Conservation (phyloP, 306 rosid genomes). For the Fragaria nilgerrensis region DNA sequence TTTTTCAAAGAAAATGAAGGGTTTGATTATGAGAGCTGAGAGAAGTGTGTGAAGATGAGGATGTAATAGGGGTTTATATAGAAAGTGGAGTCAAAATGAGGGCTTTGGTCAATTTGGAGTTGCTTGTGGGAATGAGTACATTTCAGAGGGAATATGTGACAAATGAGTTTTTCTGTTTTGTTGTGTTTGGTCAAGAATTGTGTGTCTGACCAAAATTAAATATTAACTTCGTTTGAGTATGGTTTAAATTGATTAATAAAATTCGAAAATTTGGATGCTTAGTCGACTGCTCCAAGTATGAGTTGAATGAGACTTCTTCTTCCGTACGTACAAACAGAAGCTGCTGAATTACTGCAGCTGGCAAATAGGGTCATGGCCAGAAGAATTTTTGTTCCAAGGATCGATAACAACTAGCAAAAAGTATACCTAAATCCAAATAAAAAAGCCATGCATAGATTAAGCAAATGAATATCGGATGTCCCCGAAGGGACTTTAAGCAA, state of each 20-base stretch:
- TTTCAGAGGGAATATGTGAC: neutral
- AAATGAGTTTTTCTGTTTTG: neutral
- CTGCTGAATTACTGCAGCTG: neutral
- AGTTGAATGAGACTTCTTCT: neutral
- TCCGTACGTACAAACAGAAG: neutral
- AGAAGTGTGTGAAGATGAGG: neutral
- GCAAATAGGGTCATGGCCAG: neutral
- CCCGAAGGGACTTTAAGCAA: neutral
- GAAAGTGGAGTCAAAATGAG: neutral
- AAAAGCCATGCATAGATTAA: neutral
- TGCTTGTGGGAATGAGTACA: constrained; percentile 1
- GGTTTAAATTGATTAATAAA: neutral
- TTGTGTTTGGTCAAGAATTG: neutral
- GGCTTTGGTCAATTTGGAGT: neutral
- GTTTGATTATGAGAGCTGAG: neutral
- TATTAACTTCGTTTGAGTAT: neutral
- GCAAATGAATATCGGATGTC: neutral
- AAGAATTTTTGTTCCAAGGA: neutral
- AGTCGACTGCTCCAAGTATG: neutral
- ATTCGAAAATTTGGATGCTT: neutral
- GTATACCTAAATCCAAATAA: neutral
- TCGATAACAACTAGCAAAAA: neutral
- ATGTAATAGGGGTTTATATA: constrained; percentile 9
- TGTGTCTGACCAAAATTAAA: neutral
- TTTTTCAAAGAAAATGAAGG: neutral